A percentile compares a stretch with the other conserved stretches of the same genome.
Conservation (phyloP, 345 rosid species). For the Raphanus sativus region DNA sequence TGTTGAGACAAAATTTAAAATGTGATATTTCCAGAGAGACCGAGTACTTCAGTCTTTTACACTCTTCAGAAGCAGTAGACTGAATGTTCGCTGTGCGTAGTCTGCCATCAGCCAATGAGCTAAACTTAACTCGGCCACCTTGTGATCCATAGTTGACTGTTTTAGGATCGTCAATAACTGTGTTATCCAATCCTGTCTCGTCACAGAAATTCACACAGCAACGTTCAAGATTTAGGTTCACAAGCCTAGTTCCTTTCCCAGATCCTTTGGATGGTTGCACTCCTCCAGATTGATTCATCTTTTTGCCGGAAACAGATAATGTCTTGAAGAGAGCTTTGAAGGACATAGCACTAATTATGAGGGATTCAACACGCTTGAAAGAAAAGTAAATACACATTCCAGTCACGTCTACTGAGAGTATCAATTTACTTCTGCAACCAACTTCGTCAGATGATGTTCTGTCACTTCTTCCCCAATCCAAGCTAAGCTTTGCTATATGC, state of each 20-base stretch:
- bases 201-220: conserved; percentile 73
- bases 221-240: conserved; percentile 79
- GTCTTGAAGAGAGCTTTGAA: conserved; percentile 65
- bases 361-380: conserved; percentile 75
- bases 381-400: conserved; percentile 77
- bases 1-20: conserved; percentile 66
- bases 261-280: conserved; percentile 58
- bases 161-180: conserved; percentile 79
- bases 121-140: conserved; percentile 75
- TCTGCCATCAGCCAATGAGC: conserved; percentile 70
- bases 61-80: conserved; percentile 52
- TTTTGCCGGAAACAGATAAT: conserved; percentile 53
- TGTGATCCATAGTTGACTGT: conserved; percentile 98
- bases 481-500: conserved; percentile 83
- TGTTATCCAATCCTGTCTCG: conserved; percentile 65
- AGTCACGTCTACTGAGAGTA: conserved; percentile 80
- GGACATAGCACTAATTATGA: conserved; percentile 66
- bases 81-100: conserved; percentile 68
- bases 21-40: conserved; percentile 76
- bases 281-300: conserved; percentile 47
- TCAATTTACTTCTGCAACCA: conserved; percentile 60
- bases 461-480: conserved; percentile 93
- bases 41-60: conserved; percentile 63
- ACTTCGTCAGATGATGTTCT: conserved; percentile 60
- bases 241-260: conserved; percentile 76